Evolutionary conservation across 2,329 filamentous ascomycete genomes (phyloP), one percentile per base, ranked within the genome.

Genomic region (Teratosphaeria destructans): DNA sequence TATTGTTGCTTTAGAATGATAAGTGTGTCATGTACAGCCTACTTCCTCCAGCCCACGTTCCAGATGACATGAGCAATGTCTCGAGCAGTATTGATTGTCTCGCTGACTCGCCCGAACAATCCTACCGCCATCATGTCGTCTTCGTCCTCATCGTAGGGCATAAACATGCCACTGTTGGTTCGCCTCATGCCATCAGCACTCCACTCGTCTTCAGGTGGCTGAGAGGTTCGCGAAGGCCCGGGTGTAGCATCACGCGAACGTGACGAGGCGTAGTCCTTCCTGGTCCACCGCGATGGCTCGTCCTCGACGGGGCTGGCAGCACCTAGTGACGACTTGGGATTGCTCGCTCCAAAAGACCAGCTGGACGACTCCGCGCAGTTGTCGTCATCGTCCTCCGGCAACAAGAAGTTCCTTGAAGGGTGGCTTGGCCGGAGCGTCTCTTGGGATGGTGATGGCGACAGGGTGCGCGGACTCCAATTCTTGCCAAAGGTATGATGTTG

Each of bases 121-220:
- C 87, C 87, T 57, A 80, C 74, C 7, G 76, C 74, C 59, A 72
- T 69, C 3, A 77, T 73, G 52, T 80, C 71, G 74, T 83, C 80
- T 64, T 90, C 88, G 61, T 85, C 85, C 66, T 91, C 87, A 16
- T 68, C 88, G 66, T 86, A 88, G 7, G 90, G 89, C 88, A 95
- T 92, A 68, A 95, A 88, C 89, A 95, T 95, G 66, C 90, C 91
- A 47, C 90, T 94, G 56, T 85, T 80, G 23, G 90, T 95, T 65
- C 91, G 82, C 63, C 87, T 85, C 79, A 95, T 54, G 14, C 53
- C 53, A 32, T 54, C 27, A 32, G 53, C 34, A 23, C 35, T 39
- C 27, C 27, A 56, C 37, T 56, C 55, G 10, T 54, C 53, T 14
- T 54, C 53, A 32, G 53, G 6, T 32, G 53, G 53, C 53, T 55